Evolutionary conservation across 106 monocot genomes (phyloP), one percentile per base, ranked within the genome.

Genomic region (Phalaenopsis aphrodite): DNA sequence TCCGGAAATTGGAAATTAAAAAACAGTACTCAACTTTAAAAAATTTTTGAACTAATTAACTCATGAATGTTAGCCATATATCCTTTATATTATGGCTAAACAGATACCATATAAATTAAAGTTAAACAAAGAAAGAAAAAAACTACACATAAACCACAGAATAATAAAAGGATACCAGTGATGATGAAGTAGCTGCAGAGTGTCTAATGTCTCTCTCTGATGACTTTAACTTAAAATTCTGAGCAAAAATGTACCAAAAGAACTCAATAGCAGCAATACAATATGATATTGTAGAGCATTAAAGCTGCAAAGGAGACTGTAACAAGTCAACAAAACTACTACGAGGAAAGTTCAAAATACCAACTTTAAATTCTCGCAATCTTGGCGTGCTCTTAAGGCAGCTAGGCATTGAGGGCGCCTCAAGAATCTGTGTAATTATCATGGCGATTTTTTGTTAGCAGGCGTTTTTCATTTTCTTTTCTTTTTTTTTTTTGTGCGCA

Each of bases 181-280:
- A 79, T 77, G 82, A 56, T 46, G 88, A 39, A 75, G 77, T 19
- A 77, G 66, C 42, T 36, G 67, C 42, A 57, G 58, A 21, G 56
- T 84, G 82, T 42, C 77, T 79, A 76, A 78, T 65, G 56, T 89
- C 86, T 81, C 91, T 85, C 72, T 85, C 84, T 23, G 78, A 58
- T 55, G 86, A 86, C 66, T 82, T 87, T 69, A 88, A 82, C 67
- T 85, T 81, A 75, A 88, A 90, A 80, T 86, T 86, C 91, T 91
- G 74, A 79, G 46, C 43, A 79, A 42, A 67, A 77, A 19, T 14
- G 66, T 15, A 85, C 19, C 14, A 81, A 55, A n/a, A 37, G 16
- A 81, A 80, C 12, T 36, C 12, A 76, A 8, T 10, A 21, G 52
- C 36, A 80, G 71, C 19, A 23, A 17, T 69, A 36, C 19, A 21